Base-by-base conservation (phyloP, 805 yeast species). In the Wickerhamomyces strasburgensis region DNA sequence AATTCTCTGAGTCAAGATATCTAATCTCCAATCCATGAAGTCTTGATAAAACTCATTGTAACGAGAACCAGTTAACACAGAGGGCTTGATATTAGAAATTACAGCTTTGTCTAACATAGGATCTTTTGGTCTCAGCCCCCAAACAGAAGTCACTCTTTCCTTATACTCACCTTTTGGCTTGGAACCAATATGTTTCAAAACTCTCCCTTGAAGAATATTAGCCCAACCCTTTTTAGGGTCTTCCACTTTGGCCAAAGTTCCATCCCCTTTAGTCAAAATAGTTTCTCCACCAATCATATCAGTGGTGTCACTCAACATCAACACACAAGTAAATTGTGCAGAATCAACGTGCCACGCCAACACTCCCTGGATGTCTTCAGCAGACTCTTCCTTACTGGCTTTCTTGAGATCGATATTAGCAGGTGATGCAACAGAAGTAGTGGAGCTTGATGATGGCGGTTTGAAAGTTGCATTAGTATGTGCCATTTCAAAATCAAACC, bases 261-360 rank as follows among this genome's bases (percentile, higher is more conserved):
- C 56, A 19, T 51, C 40, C 27, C 49, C 49, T 31, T 34, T 71
- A 43, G 72, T 64, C 43, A 75, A 62, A 19, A 71, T 63, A 3
- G 81, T 75, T 51, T 75, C 82, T 33, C 82, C 82, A 19, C 82
- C 82, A 52, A 70, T 60, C 81, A 76, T 75, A 31, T 64, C 57
- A 3, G 68, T 45, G 7, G 83, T 77, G 49, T 76, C 81, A 21
- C 76, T 69, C 31, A 77, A 51, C 84, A 77, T 77, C 42, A 76
- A 62, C 13, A 77, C 83, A 56, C 81, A 77, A 14, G 76, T 82
- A 51, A 74, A 75, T 13, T 81, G 82, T 38, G 74, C 75, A n/a
- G 78, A 68, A 51, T 77, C 84, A 37, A 62, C 54, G 60, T 77
- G 83, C 84, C 84, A 77, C 21, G 75, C 73, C 25, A 75, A 79